Percentiles rank a stretch among this genome's conserved stretches.
Conservation (phyloP, 331 rosid species). For the Quercus lobata region DNA sequence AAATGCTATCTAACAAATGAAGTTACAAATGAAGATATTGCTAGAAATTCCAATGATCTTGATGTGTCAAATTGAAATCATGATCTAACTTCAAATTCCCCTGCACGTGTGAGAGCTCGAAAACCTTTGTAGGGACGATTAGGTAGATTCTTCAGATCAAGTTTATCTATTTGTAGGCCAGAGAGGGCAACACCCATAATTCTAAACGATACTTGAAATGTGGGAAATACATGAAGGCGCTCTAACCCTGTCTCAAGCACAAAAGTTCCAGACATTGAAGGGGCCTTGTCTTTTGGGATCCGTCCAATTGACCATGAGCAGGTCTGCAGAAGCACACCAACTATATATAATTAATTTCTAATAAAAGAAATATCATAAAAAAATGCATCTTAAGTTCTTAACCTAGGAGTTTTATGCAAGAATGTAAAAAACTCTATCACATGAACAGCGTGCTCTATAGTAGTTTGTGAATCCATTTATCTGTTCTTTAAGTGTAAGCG, state of each 20-base stretch:
- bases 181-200: constrained; percentile 90
- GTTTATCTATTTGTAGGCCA: constrained; percentile 81
- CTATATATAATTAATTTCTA: not conserved
- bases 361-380: not conserved
- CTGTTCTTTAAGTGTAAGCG: too few species aligned
- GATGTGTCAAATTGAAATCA: constrained; percentile 15
- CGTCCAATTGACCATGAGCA: constrained; percentile 87
- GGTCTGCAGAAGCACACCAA: constrained; percentile 43
- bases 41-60: not conserved
- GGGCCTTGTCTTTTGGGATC: constrained; percentile 88
- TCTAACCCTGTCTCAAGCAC: constrained; percentile 79
- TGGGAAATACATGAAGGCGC: constrained; percentile 80
- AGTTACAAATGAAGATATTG: not conserved
- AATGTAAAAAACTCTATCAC: too few species aligned
- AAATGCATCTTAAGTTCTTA: not conserved
- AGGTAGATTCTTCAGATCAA: constrained; percentile 67
- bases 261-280: constrained; percentile 85
- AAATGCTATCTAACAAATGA: not conserved
- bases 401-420: not conserved
- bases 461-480: too few species aligned
- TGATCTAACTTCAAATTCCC: constrained; percentile 84
- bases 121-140: constrained; percentile 80
- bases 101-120: constrained; percentile 81
- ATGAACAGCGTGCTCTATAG: too few species aligned
- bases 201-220: constrained; percentile 74